Conservation (phyloP, 768 basidiomycete genomes). For the Suillus cothurnatus region DNA sequence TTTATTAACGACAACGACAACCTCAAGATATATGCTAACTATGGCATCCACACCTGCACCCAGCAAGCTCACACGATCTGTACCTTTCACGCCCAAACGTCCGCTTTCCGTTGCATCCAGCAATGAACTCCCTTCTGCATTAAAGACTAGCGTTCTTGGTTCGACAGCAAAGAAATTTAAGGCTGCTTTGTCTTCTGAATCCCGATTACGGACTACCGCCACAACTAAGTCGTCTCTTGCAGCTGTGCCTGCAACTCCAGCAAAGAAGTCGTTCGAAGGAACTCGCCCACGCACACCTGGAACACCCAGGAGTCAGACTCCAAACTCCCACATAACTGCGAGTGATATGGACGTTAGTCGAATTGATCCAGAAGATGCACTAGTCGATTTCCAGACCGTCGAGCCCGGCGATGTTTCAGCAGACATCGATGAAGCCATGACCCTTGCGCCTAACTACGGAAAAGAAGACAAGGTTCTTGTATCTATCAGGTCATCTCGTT, state of each 20-base stretch:
- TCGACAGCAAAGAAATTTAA: conserved; percentile 67
- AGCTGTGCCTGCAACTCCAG: conserved; percentile 57
- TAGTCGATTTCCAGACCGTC: conserved; percentile 75
- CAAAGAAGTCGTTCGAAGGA: conserved; percentile 39
- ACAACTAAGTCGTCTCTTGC: conserved; percentile 39
- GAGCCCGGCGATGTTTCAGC: conserved; percentile 70
- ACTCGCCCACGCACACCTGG: conserved; percentile 55
- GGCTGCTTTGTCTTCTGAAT: conserved; percentile 55
- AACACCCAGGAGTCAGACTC: conserved; percentile 55
- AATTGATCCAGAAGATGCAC: conserved; percentile 72
- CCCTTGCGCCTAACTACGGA: conserved; percentile 53
- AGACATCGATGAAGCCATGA: conserved; percentile 62
- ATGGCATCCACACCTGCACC: conserved; percentile 29
- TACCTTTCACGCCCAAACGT: conserved; percentile 60
- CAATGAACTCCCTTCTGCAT: conserved; percentile 37
- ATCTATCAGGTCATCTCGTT: conserved; percentile 60
- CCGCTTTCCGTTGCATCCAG: conserved; percentile 43
- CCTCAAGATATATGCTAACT: conserved; percentile 9
- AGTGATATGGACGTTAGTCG: conserved; percentile 79
- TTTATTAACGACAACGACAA: conserved; percentile 2
- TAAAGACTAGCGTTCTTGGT: conserved; percentile 38
- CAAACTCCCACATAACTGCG: conserved; percentile 42
- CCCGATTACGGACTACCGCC: conserved; percentile 28
- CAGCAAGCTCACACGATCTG: conserved; percentile 40
- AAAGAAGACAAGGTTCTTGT: conserved; percentile 86